These are phyloP conservation scores for Epichloe scottii DNA, from an alignment of 2,329 filamentous ascomycete species.

Conservation along the genomic window DNA sequence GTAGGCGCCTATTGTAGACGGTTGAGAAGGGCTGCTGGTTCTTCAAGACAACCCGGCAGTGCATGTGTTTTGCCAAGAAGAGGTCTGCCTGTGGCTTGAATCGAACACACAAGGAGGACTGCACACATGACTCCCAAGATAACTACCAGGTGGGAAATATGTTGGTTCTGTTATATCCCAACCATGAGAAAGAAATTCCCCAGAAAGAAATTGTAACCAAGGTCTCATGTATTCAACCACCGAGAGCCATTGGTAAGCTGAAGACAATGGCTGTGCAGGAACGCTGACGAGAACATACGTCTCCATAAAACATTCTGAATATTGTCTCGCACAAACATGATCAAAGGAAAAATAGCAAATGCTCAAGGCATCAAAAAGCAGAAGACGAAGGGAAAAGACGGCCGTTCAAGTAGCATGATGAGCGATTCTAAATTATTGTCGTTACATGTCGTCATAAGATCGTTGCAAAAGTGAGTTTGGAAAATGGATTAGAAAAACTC, in stretches of 20 bases:
- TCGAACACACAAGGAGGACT: too few species aligned
- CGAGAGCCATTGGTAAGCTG: background rate
- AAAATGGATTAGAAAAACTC: constrained; percentile 2
- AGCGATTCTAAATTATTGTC: constrained; percentile 10
- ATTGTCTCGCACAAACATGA: background rate
- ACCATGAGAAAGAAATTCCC: background rate
- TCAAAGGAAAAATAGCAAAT: background rate
- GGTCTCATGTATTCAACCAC: background rate
- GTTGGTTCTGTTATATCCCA: background rate
- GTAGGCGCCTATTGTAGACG: too few species aligned
- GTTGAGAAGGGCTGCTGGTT: too few species aligned
- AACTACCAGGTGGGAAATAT: too few species aligned
- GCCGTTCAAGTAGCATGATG: constrained; percentile 3
- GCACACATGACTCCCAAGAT: too few species aligned
- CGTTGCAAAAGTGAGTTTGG: constrained; percentile 10
- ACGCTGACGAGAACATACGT: background rate
- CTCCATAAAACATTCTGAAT: background rate
- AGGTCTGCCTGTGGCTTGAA: too few species aligned
- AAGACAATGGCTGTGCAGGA: background rate
- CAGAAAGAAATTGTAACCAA: background rate
- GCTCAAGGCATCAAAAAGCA: background rate
- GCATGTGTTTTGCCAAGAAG: too few species aligned
- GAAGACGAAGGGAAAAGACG: background rate
- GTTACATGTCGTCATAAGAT: constrained; percentile 16
- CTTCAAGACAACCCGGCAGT: too few species aligned